These are phyloP conservation scores for Stygiomarasmius scandens DNA, from an alignment of 1,284 basidiomycete species.

Conservation along the genomic window DNA sequence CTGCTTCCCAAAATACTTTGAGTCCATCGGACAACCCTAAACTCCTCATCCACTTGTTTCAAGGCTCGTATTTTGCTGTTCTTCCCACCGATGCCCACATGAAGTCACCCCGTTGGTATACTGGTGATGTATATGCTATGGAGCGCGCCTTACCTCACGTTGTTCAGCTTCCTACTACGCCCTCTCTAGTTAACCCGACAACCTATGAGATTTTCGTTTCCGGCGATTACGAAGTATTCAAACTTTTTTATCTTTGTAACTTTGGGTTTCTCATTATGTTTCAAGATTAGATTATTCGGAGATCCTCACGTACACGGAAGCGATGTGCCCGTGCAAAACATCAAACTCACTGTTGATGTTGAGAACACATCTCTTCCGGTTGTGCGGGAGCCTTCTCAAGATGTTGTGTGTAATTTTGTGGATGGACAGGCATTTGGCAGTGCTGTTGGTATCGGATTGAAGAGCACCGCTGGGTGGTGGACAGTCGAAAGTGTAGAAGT, in stretches of 20 bases:
- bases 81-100: slow-evolving; percentile 40
- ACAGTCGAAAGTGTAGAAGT: slow-evolving; percentile 35
- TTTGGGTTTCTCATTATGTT: slow-evolving; percentile 7
- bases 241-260: slow-evolving; percentile 12
- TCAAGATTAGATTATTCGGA: slow-evolving; percentile 77
- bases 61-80: slow-evolving; percentile 72
- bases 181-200: slow-evolving; percentile 44
- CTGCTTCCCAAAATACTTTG: not conserved
- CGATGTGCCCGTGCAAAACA: slow-evolving; percentile 51
- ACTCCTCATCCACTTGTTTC: slow-evolving; percentile 51
- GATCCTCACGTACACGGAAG: slow-evolving; percentile 53
- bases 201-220: slow-evolving; percentile 59
- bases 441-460: slow-evolving; percentile 63
- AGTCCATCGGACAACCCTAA: slow-evolving; percentile 29
- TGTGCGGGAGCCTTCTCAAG: slow-evolving; percentile 48
- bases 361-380: slow-evolving; percentile 34
- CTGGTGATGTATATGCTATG: slow-evolving; percentile 75
- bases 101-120: slow-evolving; percentile 61
- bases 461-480: slow-evolving; percentile 57
- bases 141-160: slow-evolving; percentile 49
- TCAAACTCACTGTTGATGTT: slow-evolving; percentile 48
- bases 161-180: slow-evolving; percentile 50
- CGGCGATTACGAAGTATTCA: slow-evolving; percentile 70
- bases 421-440: slow-evolving; percentile 70
- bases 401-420: slow-evolving; percentile 65